Evolutionary conservation across 495 filamentous ascomycete genomes (phyloP).

Genomic region (Aspergillus diversus): DNA sequence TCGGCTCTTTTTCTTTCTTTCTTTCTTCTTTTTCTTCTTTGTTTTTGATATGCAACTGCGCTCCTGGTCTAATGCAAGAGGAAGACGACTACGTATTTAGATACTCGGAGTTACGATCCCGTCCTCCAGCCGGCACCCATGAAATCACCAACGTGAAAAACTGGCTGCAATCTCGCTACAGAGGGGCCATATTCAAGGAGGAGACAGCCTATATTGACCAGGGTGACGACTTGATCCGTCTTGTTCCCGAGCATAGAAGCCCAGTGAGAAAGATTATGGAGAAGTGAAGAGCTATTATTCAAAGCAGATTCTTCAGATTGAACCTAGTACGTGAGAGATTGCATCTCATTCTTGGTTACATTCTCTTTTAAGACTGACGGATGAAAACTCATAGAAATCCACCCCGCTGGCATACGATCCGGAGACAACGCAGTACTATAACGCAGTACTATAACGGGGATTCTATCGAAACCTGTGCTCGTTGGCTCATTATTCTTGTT

Average conservation of each 20-base stretch:
- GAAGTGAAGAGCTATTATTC: background rate
- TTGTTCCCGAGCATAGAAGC: background rate
- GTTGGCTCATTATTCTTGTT: background rate
- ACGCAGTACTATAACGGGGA: too few relatives aligned
- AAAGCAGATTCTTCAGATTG: background rate
- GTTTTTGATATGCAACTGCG: too few relatives aligned
- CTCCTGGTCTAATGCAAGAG: too few relatives aligned
- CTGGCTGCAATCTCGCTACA: slow-evolving; percentile 2
- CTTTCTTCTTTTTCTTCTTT: too few relatives aligned
- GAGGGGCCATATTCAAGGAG: background rate
- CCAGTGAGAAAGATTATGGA: background rate
- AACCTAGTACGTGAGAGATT: background rate
- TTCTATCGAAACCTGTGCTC: too few relatives aligned
- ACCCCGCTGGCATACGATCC: background rate
- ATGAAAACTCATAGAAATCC: too few relatives aligned
- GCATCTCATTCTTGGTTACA: too few relatives aligned
- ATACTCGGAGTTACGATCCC: background rate
- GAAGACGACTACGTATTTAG: background rate
- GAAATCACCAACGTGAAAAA: background rate
- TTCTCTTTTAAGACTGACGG: too few relatives aligned
- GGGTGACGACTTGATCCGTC: background rate
- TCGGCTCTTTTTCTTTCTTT: background rate
- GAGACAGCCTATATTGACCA: background rate
- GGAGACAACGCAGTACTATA: background rate
- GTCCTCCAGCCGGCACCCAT: background rate